These are phyloP conservation scores for Pseudognaphalium luteoalbum DNA, from an alignment of 129 eudicot genomes.

Conservation along the genomic window DNA sequence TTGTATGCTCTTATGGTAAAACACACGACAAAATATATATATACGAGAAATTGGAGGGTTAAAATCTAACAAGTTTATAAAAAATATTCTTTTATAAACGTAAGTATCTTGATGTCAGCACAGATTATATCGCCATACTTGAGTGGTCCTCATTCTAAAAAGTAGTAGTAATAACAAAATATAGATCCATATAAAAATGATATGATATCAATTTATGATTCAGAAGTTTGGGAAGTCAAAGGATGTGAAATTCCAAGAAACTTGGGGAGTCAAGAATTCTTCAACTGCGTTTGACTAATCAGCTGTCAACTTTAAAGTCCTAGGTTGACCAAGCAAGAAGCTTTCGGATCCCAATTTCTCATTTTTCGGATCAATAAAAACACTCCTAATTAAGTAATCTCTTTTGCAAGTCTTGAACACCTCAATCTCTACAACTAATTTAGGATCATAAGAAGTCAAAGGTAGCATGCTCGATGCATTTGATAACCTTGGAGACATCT, in stretches of 20 bases:
- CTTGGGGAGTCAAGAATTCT: conserved; percentile 19
- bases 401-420: conserved; percentile 1
- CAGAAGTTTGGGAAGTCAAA: not conserved
- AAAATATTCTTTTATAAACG: no score
- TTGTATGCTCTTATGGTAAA: no score
- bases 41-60: no score
- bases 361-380: conserved; percentile 22
- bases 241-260: conserved; percentile 21
- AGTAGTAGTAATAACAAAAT: no score
- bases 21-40: no score
- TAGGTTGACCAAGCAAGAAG: conserved; percentile 26
- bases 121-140: no score
- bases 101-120: not conserved
- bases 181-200: not conserved
- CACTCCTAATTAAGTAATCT: conserved; percentile 20
- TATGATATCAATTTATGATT: not conserved
- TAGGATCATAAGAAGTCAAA: conserved; percentile 29
- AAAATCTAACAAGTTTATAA: no score
- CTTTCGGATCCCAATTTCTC: conserved; percentile 28
- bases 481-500: not conserved
- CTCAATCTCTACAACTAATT: conserved; percentile 23
- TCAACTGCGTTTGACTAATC: conserved; percentile 7
- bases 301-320: conserved; percentile 20
- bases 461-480: conserved; percentile 4
- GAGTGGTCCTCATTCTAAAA: not conserved